These are phyloP conservation scores for Debaryomyces coudertii DNA, from an alignment of 1,139 yeast genomes.

Conservation along the genomic window DNA sequence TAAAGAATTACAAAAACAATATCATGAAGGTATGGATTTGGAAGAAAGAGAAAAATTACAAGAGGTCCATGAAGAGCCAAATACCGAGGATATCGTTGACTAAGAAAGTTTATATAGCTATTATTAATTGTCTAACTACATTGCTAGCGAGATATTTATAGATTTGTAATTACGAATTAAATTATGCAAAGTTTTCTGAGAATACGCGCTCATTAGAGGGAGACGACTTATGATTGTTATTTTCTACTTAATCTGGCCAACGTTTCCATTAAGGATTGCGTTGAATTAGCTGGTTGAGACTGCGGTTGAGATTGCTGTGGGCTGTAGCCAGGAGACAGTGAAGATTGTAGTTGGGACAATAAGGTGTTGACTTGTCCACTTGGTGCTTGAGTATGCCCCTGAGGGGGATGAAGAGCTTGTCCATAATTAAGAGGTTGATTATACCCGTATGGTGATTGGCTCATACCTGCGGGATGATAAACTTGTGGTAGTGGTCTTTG, in stretches of 20 bases:
- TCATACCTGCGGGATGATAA: conserved; percentile 2
- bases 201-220: background rate
- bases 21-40: conserved; percentile 29
- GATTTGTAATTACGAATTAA: conserved; percentile 8
- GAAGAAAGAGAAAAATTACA: conserved; percentile 18
- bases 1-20: conserved; percentile 57
- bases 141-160: conserved; percentile 3
- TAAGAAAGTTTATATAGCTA: conserved; percentile 13
- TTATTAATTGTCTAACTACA: background rate
- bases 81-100: conserved; percentile 33
- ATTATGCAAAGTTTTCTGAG: conserved; percentile 1
- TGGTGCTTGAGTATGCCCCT: conserved; percentile 16
- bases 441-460: conserved; percentile 9
- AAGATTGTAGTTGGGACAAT: conserved; percentile 32
- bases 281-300: conserved; percentile 15
- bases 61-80: conserved; percentile 11
- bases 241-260: conserved; percentile 38
- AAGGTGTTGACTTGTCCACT: conserved; percentile 32
- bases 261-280: conserved; percentile 40
- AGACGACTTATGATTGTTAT: conserved; percentile 6
- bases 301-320: conserved; percentile 19
- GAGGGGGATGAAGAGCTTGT: conserved; percentile 15
- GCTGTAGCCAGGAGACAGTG: conserved; percentile 11
- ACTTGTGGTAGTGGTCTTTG: background rate
- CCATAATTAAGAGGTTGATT: conserved; percentile 15